Evolutionary conservation across 345 rosid genomes (phyloP), one percentile per base, ranked within the genome.

Genomic region (Trapa incisa): DNA sequence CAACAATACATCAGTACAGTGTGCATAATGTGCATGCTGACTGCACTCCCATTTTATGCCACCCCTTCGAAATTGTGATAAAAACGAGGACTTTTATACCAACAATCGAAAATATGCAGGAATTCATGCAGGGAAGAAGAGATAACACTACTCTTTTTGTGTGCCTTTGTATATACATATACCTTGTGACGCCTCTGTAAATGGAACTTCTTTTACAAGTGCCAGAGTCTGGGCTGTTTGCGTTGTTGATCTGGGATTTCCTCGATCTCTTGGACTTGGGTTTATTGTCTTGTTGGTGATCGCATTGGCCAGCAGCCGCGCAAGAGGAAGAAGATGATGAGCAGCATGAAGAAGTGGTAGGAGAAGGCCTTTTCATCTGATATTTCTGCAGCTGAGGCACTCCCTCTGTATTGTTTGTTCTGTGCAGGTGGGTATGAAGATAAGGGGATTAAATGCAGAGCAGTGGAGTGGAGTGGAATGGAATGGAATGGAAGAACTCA

Each of bases 111-210:
- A 35, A 54, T 54, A 33, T 54, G 60, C 15, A 3, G 29, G 29
- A 22, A 22, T 22, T 22, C 29, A 22, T 22, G 29, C 29, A 22
- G 0, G 29, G 29, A 22, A 22, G 29, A 22, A 22, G 29, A 22
- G 29, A 22, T 22, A 22, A 22, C 29, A 22, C 29, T 22, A 22
- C 29, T 22, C 29, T 9, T 6, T 47, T 29, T n/a, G 13, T 5
- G 29, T 22, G 29, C 29, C 29, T 22, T 22, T 22, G 29, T 22
- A 22, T 22, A 22, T 22, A 22, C 29, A 22, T 22, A 22, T 65
- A 87, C 97, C 98, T 84, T 61, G 98, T 95, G 79, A 95, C 99
- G 73, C 99, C 98, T 81, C 98, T 86, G 86, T 89, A 89, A 63
- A 86, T 77, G 68, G 99, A 95, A 84, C 98, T 95, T 77, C 98